These are phyloP conservation scores for Austroboletus novae-zelandiae DNA, from an alignment of 1,284 basidiomycete species.

Conservation along the genomic window DNA sequence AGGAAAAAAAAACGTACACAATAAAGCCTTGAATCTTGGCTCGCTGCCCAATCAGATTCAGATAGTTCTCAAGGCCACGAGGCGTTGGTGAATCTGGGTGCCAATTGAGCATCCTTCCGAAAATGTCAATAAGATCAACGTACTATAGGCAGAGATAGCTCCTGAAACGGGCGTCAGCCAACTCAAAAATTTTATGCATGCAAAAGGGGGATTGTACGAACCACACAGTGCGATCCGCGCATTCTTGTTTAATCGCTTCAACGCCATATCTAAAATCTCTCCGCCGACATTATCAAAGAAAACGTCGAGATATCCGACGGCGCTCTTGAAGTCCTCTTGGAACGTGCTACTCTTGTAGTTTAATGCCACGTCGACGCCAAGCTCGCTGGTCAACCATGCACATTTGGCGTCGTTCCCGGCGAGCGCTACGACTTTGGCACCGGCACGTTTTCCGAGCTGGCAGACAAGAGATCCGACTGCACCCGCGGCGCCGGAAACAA, in stretches of 20 bases:
- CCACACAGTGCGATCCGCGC: constrained; percentile 81
- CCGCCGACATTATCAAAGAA: constrained; percentile 91
- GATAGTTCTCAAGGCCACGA: constrained; percentile 58
- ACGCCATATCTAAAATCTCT: constrained; percentile 73
- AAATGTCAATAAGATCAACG: constrained; percentile 21
- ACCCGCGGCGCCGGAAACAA: constrained; percentile 90
- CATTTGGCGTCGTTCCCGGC: constrained; percentile 78
- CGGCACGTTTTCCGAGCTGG: constrained; percentile 74
- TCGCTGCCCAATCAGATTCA: constrained; percentile 70
- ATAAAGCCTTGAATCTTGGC: constrained; percentile 84
- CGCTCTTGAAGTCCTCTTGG: constrained; percentile 58
- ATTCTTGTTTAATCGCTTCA: constrained; percentile 71
- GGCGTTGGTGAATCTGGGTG: constrained; percentile 50
- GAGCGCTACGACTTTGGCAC: constrained; percentile 79
- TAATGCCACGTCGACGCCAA: constrained; percentile 80
- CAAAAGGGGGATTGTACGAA: constrained; percentile 30
- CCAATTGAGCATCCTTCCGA: neutral
- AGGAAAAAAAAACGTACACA: constrained; percentile 47
- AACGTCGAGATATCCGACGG: constrained; percentile 68
- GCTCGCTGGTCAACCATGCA: constrained; percentile 73
- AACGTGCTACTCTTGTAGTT: constrained; percentile 87
- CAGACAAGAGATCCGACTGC: constrained; percentile 75
- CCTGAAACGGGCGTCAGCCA: constrained; percentile 38
- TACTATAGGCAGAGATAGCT: constrained; percentile 80
- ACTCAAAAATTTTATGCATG: neutral